These are phyloP conservation scores for Cucumis sativus DNA, from an alignment of 306 rosid genomes.

Conservation along the genomic window DNA sequence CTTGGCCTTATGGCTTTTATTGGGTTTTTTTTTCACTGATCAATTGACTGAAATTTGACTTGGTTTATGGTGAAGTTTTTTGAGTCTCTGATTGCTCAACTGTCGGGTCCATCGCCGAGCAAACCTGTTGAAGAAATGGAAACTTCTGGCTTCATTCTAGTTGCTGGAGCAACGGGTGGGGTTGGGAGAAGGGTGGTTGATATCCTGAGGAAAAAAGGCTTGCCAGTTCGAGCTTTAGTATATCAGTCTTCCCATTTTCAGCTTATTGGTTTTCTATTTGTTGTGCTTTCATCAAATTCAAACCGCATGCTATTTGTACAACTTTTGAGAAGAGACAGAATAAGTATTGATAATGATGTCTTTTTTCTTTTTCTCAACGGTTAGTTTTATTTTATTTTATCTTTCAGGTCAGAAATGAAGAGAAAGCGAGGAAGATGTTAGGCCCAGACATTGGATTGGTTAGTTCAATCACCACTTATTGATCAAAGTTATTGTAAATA, in stretches of 20 bases:
- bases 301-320: background rate
- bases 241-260: conserved; percentile 10
- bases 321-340: background rate
- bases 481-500: background rate
- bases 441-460: conserved; percentile 88
- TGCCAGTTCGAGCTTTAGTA: conserved; percentile 83
- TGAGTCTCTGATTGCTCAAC: conserved; percentile 60
- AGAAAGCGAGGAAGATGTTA: conserved; percentile 76
- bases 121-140: conserved; percentile 42
- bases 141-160: conserved; percentile 63
- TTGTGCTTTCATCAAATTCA: background rate
- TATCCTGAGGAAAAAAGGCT: conserved; percentile 52
- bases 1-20: background rate
- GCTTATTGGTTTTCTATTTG: background rate
- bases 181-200: conserved; percentile 91
- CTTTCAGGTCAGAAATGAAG: conserved; percentile 76
- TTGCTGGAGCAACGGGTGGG: conserved; percentile 96
- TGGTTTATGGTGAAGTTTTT: conserved; percentile 49
- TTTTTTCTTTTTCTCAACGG: background rate
- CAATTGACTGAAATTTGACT: conserved; percentile 30
- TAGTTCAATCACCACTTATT: conserved; percentile 13
- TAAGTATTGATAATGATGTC: background rate
- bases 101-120: conserved; percentile 46
- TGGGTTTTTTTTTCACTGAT: background rate
- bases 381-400: background rate